phyloP scores from a whole-genome alignment of 2,329 filamentous ascomycete species.

The Fusarium sambucinum region DNA sequence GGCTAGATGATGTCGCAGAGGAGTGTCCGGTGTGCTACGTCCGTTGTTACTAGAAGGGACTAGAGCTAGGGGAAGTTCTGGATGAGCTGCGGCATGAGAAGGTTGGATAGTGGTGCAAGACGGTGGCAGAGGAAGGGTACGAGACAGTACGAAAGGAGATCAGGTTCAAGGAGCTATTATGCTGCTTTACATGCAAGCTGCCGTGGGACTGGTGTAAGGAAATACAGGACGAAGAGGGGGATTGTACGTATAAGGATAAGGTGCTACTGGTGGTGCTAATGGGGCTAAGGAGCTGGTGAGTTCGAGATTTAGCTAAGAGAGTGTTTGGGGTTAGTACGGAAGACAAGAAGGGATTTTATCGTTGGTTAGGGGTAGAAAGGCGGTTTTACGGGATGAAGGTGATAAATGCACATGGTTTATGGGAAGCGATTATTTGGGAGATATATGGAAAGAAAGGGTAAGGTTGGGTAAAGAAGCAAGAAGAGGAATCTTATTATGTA shows the following conservation, averaged over 20 bases:
- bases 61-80: not conserved
- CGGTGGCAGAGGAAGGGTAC: not conserved
- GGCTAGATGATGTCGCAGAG: not conserved
- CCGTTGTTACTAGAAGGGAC: not conserved
- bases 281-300: not conserved
- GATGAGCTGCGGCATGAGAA: not conserved
- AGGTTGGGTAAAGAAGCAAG: too few species aligned
- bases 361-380: not conserved
- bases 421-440: not conserved
- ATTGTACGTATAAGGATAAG: not conserved
- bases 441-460: not conserved
- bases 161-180: not conserved
- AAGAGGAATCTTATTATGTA: too few species aligned
- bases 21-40: not conserved
- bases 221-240: not conserved
- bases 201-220: not conserved
- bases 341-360: not conserved
- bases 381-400: not conserved
- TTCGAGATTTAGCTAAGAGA: not conserved
- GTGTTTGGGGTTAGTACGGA: not conserved
- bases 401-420: not conserved
- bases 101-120: not conserved
- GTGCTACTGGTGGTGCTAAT: not conserved
- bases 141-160: not conserved
- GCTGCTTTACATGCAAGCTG: conserved; percentile 1